Evolutionary conservation across 2,329 filamentous ascomycete genomes (phyloP), one percentile per base, ranked within the genome.

Genomic region (Monosporascus ibericus): DNA sequence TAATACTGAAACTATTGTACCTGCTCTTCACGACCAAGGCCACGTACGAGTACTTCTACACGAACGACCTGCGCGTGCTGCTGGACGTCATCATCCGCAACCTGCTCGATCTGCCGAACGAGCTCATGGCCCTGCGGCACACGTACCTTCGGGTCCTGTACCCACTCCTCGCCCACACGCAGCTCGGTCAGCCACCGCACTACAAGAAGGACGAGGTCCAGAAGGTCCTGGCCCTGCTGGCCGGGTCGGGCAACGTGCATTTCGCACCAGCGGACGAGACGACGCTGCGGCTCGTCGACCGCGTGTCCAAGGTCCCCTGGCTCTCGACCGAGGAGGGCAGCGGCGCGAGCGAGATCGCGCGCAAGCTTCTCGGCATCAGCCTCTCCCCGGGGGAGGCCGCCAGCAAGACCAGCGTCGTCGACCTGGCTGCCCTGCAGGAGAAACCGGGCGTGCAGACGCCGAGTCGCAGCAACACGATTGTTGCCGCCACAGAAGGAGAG

Each of bases 31-130:
- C 92, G 5, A 97, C 90, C 9, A 84, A 84, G 52, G 82, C 87
- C 17, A 99, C 94, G 0, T 90, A 94, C 68, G 94, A 99, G 72
- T 99, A 97, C 71, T 99, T 99, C 67, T 99, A 97, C 70, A 96
- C 91, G 27, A 99, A 99, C 67, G 94, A 99, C 65, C 78, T 99
- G 30, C 88, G 90, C 53, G 94, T 99, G 5, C 81, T 99, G 17
- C 79, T 97, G 47, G 94, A 99, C 65, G 94, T 99, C 58, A 91
- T 99, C 53, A 90, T 99, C 55, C 88, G 94, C 44, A 99, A 99
- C 64, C 77, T 99, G n/a, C 84, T 97, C 63, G 94, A 99, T 67
- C 77, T 99, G 8, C 94, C 95, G 0, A 87, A 92, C 63, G 92
- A 96, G 66, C 84, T 82, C 55, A 76, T 78, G 56, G 78, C 83